Evolutionary conservation across 2,329 filamentous ascomycete species (phyloP).

Genomic region (Penicillium italicum): DNA sequence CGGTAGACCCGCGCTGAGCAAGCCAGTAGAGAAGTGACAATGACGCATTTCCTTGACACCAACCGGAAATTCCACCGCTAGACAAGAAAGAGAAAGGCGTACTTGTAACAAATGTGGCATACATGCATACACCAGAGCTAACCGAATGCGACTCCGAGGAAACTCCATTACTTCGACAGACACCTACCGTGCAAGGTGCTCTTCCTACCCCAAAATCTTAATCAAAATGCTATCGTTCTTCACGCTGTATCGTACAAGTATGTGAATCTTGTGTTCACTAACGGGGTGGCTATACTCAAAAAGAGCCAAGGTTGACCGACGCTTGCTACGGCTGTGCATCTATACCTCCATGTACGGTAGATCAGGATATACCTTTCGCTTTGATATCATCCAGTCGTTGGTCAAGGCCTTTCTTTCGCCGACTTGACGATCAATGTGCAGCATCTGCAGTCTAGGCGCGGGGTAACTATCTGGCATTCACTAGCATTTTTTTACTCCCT

Average conservation of each 20-base stretch:
- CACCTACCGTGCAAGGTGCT: not conserved
- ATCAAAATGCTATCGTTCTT: too few species aligned
- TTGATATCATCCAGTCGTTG: not conserved
- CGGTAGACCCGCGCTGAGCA: slow-evolving; percentile 49
- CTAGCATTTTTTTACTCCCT: too few species aligned
- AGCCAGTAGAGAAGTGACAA: slow-evolving; percentile 39
- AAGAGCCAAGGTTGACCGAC: not conserved
- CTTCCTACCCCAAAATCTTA: not conserved
- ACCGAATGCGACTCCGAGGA: not conserved
- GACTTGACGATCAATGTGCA: not conserved
- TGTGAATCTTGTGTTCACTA: not conserved
- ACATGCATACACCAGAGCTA: not conserved
- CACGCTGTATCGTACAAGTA: too few species aligned
- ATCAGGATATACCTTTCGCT: not conserved
- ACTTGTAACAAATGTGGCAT: slow-evolving; percentile 5
- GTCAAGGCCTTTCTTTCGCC: not conserved
- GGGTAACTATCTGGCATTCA: too few species aligned
- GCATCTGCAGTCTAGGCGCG: too few species aligned
- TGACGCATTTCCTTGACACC: slow-evolving; percentile 1
- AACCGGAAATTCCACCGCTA: not conserved
- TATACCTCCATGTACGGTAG: not conserved
- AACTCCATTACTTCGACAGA: not conserved
- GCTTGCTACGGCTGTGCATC: not conserved
- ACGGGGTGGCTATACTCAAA: not conserved
- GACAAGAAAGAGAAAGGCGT: not conserved